Base-by-base conservation (phyloP, 768 basidiomycete genomes). In the Tephrocybe sp. region DNA sequence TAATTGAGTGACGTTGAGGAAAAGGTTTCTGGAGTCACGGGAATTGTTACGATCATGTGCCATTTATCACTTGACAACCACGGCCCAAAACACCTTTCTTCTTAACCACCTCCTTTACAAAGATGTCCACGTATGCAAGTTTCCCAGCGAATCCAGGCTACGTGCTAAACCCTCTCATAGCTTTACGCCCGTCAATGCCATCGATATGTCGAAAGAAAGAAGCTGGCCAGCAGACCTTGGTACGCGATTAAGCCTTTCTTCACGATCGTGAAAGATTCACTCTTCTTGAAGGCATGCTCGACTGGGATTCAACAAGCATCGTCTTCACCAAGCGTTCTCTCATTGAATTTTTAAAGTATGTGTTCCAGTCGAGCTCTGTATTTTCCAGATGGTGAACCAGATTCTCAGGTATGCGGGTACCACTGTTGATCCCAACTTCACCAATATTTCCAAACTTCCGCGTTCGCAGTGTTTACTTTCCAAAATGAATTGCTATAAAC, bases 261-360 rank as follows among this genome's bases (percentile, higher is more conserved):
- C 17, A 45, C 10, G 39, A 39, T 38, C 19, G 43, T 41, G 36
- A 14, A 39, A 42, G 10, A 23, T 26, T 36, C n/a, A 40, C 40
- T n/a, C 10, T 39, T 23, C 10, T 22, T 16, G n/a, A 45, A 89
- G 88, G 87, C 53, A 79, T 87, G 82, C 72, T 91, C 56, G 89
- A 91, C 67, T 90, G 89, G 88, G 89, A 90, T 61, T 64, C 68
- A 11, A 88, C 85, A 42, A 80, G 68, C 53, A 87, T 91, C 54
- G 81, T 91, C 23, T 90, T 91, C 63, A 90, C 87, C 12, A 91
- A 91, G 61, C 80, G 89, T 35, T 72, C 80, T 38, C 69, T 91
- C 55, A 73, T 89, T 46, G 88, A 90, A 59, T 91, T 91, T 63
- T 70, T 91, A 56, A 87, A 84, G 87, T 88, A 65, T 58, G 77